These are phyloP conservation scores for Aspergillus novofumigatus DNA, from an alignment of 2,329 filamentous ascomycete species.

Conservation along the genomic window DNA sequence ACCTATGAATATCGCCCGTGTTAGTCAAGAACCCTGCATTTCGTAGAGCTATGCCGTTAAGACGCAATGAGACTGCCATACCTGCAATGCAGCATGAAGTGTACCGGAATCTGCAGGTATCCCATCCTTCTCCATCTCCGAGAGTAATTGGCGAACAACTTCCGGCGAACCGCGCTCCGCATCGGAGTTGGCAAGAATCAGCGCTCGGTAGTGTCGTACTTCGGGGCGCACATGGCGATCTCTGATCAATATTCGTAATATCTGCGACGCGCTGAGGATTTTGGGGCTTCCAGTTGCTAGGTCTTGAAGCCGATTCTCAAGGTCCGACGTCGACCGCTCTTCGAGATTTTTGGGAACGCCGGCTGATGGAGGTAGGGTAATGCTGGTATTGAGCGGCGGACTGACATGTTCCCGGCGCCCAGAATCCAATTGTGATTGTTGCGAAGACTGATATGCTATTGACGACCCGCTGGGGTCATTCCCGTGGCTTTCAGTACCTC, in stretches of 20 bases:
- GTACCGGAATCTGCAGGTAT: conserved; percentile 62
- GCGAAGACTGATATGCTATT: neutral
- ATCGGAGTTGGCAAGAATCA: conserved; percentile 69
- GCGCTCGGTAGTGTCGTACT: conserved; percentile 59
- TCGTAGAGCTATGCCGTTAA: neutral
- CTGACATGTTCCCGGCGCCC: neutral
- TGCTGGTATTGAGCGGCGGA: neutral
- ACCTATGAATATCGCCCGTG: conserved; percentile 41
- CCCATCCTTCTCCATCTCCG: conserved; percentile 63
- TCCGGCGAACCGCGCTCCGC: conserved; percentile 61
- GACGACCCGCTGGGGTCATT: neutral
- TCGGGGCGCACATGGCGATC: conserved; percentile 34
- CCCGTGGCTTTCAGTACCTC: neutral
- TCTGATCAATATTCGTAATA: conserved; percentile 36
- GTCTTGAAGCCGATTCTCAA: conserved; percentile 30
- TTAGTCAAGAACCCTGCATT: neutral
- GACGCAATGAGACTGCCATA: conserved; percentile 28
- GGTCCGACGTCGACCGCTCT: conserved; percentile 10
- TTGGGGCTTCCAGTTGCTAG: conserved; percentile 20
- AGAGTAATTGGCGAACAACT: conserved; percentile 60
- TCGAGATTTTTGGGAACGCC: conserved; percentile 18
- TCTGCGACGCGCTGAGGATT: conserved; percentile 24
- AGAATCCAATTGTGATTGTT: neutral
- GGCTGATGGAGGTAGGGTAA: neutral
- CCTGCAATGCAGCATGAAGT: conserved; percentile 69